A percentile compares a stretch with the other conserved stretches of the same genome.
Conservation (phyloP, 176 grass and related monocot species). For the Ampelocalamus luodianensis region DNA sequence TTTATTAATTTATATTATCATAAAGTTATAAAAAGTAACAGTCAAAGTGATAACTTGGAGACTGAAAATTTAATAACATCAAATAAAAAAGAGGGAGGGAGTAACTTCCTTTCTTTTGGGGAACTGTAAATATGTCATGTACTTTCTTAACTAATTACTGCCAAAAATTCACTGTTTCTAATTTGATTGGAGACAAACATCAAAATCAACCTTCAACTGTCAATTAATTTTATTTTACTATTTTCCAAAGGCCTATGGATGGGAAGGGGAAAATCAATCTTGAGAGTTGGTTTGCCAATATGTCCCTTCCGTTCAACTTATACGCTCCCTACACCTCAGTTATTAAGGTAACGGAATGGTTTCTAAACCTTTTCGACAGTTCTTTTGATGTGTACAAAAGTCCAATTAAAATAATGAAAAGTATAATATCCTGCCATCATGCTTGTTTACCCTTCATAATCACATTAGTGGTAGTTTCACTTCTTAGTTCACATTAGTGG, state of each 20-base stretch:
- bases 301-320: constrained; percentile 80
- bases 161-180: no score
- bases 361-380: constrained; percentile 25
- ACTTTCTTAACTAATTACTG: no score
- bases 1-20: constrained; percentile 21
- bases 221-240: constrained; percentile 20
- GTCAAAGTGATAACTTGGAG: no score
- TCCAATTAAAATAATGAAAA: constrained; percentile 26
- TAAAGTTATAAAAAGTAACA: constrained; percentile 4
- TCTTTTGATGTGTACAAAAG: constrained; percentile 1
- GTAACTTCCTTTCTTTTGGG: no score
- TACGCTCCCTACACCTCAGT: constrained; percentile 64
- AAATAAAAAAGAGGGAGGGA: no score
- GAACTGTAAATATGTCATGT: no score
- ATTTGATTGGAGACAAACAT: constrained; percentile 36
- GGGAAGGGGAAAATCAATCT: constrained; percentile 73
- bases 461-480: constrained; percentile 10
- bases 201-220: constrained; percentile 34
- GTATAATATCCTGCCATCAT: constrained; percentile 15
- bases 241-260: constrained; percentile 55
- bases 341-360: constrained; percentile 74
- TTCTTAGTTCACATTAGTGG: no score
- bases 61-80: no score
- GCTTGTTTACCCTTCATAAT: background rate
- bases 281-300: constrained; percentile 80